phyloP scores from a whole-genome alignment of 306 rosid species.

The Citrullus mucosospermus region DNA sequence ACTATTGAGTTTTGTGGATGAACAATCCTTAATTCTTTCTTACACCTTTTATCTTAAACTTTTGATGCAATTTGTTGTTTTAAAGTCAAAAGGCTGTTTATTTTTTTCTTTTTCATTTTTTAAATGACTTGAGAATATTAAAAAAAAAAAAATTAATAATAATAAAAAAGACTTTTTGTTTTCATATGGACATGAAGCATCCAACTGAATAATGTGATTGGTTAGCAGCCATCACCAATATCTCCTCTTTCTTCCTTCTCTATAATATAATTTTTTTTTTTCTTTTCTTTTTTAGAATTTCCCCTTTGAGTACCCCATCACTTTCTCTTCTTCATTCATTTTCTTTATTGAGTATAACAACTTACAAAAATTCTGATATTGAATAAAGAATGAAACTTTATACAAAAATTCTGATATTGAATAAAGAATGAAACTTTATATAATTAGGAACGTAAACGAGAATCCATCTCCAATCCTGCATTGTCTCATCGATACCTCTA shows the following conservation, averaged over 20 bases:
- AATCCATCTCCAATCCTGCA: neutral
- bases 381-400: neutral
- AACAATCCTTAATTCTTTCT: neutral
- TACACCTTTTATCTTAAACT: too few relatives aligned
- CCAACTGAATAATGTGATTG: neutral
- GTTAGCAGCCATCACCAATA: neutral
- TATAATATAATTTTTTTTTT: too few relatives aligned
- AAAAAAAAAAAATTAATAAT: too few relatives aligned
- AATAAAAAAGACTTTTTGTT: neutral
- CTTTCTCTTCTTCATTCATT: neutral
- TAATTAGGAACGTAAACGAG: neutral
- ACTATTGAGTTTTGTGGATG: neutral
- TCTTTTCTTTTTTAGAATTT: neutral
- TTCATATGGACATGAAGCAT: neutral
- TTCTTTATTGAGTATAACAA: neutral
- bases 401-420: neutral
- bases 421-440: neutral
- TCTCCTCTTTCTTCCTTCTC: neutral
- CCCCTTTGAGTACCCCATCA: neutral
- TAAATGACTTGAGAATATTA: too few relatives aligned
- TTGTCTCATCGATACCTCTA: neutral
- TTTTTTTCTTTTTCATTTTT: too few relatives aligned
- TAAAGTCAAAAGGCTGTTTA: neutral
- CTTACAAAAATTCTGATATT: neutral
- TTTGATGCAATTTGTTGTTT: neutral